Evolutionary conservation across 2,329 filamentous ascomycete species (phyloP).

Genomic region (Acrocalymma vagum): DNA sequence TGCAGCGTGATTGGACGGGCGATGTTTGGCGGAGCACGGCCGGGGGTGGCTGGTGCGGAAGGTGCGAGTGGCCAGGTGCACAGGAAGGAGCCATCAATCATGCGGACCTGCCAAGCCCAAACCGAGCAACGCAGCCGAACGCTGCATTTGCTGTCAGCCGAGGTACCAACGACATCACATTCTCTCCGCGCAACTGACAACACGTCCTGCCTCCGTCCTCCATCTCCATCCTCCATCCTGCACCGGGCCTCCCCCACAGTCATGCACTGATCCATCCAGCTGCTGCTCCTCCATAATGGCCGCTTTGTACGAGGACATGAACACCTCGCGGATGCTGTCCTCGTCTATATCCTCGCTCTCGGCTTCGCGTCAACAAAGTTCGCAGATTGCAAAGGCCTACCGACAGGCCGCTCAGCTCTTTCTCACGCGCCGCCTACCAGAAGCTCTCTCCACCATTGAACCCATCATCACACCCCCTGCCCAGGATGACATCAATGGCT

Average conservation of each 20-base stretch:
- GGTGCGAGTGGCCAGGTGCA: no score
- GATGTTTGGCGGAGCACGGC: no score
- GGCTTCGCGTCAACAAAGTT: conserved; percentile 71
- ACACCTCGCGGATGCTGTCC: conserved; percentile 67
- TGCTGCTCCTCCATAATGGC: conserved; percentile 37
- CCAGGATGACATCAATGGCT: conserved; percentile 32
- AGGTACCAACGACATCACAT: conserved; percentile 25
- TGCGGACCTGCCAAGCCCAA: conserved; percentile 1
- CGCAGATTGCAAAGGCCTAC: conserved; percentile 88
- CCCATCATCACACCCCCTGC: conserved; percentile 75
- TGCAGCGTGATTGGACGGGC: no score
- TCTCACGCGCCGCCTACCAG: conserved; percentile 89
- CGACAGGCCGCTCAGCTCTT: conserved; percentile 94
- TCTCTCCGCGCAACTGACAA: conserved; percentile 22
- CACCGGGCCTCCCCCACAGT: no score
- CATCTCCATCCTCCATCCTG: no score
- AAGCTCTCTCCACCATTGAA: conserved; percentile 84
- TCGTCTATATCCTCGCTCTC: conserved; percentile 76
- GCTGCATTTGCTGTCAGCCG: no score
- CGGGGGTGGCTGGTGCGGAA: no score
- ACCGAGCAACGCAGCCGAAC: no score
- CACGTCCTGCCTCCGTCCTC: conserved; percentile 7
- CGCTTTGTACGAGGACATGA: conserved; percentile 61
- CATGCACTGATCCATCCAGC: conserved; percentile 18
- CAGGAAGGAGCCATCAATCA: no score